phyloP scores from a whole-genome alignment of 495 filamentous ascomycete species.

The Aspergillus taichungensis region DNA sequence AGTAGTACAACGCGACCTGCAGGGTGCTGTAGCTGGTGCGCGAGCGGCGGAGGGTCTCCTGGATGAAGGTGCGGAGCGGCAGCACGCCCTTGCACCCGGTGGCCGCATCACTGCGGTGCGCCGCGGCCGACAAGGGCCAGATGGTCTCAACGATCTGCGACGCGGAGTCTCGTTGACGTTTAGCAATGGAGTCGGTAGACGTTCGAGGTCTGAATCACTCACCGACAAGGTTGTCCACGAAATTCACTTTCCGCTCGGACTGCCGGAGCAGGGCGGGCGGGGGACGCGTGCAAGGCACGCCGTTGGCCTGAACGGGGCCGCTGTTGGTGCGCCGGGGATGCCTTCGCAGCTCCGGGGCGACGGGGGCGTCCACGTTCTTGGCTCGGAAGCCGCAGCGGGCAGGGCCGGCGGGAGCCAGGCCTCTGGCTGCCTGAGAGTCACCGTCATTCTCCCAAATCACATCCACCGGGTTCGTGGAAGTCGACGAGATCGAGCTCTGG shows the following conservation, averaged over 20 bases:
- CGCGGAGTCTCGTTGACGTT: slow-evolving; percentile 66
- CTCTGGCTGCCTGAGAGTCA: slow-evolving; percentile 22
- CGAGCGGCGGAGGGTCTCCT: slow-evolving; percentile 90
- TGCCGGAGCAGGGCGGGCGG: slow-evolving; percentile 83
- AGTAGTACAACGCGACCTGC: slow-evolving; percentile 93
- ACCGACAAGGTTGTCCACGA: slow-evolving; percentile 98
- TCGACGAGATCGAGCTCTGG: slow-evolving; percentile 45
- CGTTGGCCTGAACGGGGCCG: slow-evolving; percentile 27
- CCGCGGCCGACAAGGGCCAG: slow-evolving; percentile 64
- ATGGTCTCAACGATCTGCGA: slow-evolving; percentile 96
- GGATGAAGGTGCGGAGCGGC: slow-evolving; percentile 89
- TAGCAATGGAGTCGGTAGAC: slow-evolving; percentile 3
- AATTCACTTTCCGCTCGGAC: slow-evolving; percentile 86
- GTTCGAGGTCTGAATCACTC: slow-evolving; percentile 38
- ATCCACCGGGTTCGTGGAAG: slow-evolving; percentile 36
- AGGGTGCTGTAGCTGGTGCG: slow-evolving; percentile 95
- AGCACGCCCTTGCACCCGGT: slow-evolving; percentile 59
- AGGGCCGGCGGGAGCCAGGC: slow-evolving; percentile 11
- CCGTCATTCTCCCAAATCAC: slow-evolving; percentile 43
- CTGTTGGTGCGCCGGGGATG: slow-evolving; percentile 71
- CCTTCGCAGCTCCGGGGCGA: slow-evolving; percentile 61
- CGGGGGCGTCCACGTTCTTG: slow-evolving; percentile 34
- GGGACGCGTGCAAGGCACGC: slow-evolving; percentile 47
- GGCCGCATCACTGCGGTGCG: slow-evolving; percentile 37
- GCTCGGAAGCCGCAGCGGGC: slow-evolving; percentile 25